Percentiles rank a stretch among this genome's conserved stretches.
These are phyloP conservation scores for Aspergillus vadensis DNA, from an alignment of 2,329 filamentous ascomycete species.

Conservation along the genomic window DNA sequence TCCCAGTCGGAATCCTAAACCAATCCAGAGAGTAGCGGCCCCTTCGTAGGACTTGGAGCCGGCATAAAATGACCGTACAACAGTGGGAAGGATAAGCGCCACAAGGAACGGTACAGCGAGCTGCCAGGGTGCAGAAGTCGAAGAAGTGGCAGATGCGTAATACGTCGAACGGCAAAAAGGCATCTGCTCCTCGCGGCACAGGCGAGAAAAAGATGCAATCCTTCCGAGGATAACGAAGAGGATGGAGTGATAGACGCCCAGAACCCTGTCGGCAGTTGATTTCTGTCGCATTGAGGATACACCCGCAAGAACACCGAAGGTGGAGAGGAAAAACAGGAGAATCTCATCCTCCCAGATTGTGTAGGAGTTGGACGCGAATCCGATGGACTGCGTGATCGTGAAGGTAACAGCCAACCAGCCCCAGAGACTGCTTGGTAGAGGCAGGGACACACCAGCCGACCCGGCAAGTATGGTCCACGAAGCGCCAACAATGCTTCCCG, in stretches of 20 bases:
- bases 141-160: constrained; percentile 87
- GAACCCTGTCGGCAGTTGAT: constrained; percentile 65
- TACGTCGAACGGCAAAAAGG: constrained; percentile 94
- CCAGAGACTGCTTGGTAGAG: constrained; percentile 78
- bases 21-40: constrained; percentile 81
- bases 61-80: constrained; percentile 80
- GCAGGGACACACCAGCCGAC: constrained; percentile 46
- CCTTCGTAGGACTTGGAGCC: constrained; percentile 87
- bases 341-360: constrained; percentile 99
- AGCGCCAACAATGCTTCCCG: constrained; percentile 49
- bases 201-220: constrained; percentile 80
- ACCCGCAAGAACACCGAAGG: constrained; percentile 77
- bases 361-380: constrained; percentile 96
- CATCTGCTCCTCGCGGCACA: constrained; percentile 98
- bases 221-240: constrained; percentile 79
- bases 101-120: constrained; percentile 76
- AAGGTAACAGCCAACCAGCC: constrained; percentile 82
- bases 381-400: constrained; percentile 82
- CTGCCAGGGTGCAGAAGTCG: constrained; percentile 91
- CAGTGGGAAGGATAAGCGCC: constrained; percentile 68
- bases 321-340: constrained; percentile 83
- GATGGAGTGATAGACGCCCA: constrained; percentile 82
- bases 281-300: constrained; percentile 74
- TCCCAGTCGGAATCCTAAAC: constrained; percentile 73
- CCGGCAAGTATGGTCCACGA: constrained; percentile 42